Evolutionary conservation across 2,329 filamentous ascomycete species (phyloP), one percentile per base, ranked within the genome.

Genomic region (Madurella fahalii): DNA sequence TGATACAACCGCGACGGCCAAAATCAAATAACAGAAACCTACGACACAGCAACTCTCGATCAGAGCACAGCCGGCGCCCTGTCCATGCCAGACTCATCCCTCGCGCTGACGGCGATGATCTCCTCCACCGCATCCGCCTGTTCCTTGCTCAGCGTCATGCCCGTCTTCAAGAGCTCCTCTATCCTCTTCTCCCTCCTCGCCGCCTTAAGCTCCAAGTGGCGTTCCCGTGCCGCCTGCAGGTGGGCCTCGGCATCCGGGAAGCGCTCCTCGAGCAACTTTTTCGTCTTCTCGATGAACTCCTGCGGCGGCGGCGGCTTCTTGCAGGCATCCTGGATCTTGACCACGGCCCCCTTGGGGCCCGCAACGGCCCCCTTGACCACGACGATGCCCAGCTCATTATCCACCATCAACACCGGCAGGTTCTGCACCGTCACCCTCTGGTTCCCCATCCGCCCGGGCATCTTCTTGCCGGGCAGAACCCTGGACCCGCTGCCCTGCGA

Each of bases 371-470:
- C 94, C 73, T 88, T 90, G 60, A 99, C 85, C 50, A 96, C 83
- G 55, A 99, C 84, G 64, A 96, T 83, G 17, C 94, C 94, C 67
- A 92, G 86, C 70, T 89, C 86, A 64, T 85, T 81, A 73, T 97
- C 91, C 34, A 96, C 86, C 77, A 90, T 86, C 69, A 99, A 75
- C 50, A 99, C 85, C 73, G 87, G 89, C 64, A 97, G 76, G 73
- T 95, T 96, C 79, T 96, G 92, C 54, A 94, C 81, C 46, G 94
- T 99, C 53, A 91, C 88, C 63, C 83, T 84, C 72, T 95, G 82
- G 61, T 87, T 89, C 60, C 94, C 94, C 94, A 99, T 97, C 56
- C 90, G 84, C 52, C 94, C 94, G 3, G 94, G 84, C 94, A 99
- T 99, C 76, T 91, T 94, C 83, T 99, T 99, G 57, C 94, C 94